A percentile compares a stretch with the other conserved stretches of the same genome.
Evolutionary conservation across 2,329 filamentous ascomycete genomes (phyloP).

Genomic region (Fusarium anguioides): DNA sequence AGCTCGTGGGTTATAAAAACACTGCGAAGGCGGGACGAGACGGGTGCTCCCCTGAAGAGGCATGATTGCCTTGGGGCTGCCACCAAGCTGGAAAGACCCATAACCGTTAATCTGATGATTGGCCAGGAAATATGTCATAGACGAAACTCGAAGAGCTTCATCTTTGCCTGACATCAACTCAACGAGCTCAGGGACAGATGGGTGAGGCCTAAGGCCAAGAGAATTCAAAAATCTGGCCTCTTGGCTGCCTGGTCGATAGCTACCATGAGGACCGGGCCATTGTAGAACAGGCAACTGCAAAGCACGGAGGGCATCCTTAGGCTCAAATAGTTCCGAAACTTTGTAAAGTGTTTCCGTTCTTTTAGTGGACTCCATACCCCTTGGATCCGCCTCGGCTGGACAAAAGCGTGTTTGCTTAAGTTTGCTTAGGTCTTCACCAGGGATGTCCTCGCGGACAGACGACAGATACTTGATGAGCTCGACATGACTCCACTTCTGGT

Average conservation of each 20-base stretch:
- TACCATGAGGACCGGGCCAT: slow-evolving; percentile 77
- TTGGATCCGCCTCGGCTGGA: slow-evolving; percentile 75
- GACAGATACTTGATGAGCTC: slow-evolving; percentile 95
- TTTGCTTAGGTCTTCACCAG: slow-evolving; percentile 80
- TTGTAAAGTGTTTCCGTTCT: slow-evolving; percentile 70
- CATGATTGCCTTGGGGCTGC: slow-evolving; percentile 70
- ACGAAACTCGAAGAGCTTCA: slow-evolving; percentile 69
- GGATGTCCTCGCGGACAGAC: slow-evolving; percentile 90
- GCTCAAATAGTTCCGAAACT: slow-evolving; percentile 84
- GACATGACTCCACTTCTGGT: slow-evolving; percentile 86
- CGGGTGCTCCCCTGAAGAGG: slow-evolving; percentile 77
- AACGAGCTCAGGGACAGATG: slow-evolving; percentile 78
- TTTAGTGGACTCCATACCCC: slow-evolving; percentile 64
- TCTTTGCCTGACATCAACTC: slow-evolving; percentile 77
- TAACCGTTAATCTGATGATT: slow-evolving; percentile 86
- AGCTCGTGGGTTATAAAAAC: slow-evolving; percentile 84
- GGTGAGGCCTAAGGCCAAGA: slow-evolving; percentile 79
- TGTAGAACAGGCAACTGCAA: slow-evolving; percentile 81
- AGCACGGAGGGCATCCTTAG: slow-evolving; percentile 74
- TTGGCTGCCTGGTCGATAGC: slow-evolving; percentile 69
- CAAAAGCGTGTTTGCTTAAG: slow-evolving; percentile 84
- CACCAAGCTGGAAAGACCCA: slow-evolving; percentile 67
- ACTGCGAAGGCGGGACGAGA: slow-evolving; percentile 78
- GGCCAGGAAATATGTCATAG: slow-evolving; percentile 84
- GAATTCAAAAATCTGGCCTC: slow-evolving; percentile 80